Conservation (phyloP, 2,329 filamentous ascomycete genomes). For the Macrophomina pseudophaseolina region DNA sequence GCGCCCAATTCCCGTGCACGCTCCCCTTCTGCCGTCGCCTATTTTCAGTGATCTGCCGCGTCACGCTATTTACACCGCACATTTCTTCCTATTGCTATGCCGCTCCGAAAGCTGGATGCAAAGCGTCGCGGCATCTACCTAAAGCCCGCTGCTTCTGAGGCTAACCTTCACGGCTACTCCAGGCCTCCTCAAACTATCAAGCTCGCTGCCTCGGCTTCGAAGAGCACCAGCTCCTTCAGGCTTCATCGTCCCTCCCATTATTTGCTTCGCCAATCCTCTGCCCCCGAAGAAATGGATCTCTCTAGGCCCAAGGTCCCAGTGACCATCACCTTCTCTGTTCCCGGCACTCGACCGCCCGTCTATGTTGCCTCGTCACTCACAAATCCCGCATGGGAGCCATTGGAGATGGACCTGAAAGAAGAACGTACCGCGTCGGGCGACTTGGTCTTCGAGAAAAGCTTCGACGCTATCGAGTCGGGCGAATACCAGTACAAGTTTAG, state of each 20-base stretch:
- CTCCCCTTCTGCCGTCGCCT: neutral
- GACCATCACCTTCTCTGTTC: slow-evolving; percentile 65
- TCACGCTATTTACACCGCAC: neutral
- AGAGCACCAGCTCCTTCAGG: slow-evolving; percentile 4
- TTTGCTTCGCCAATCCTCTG: neutral
- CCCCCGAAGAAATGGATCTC: slow-evolving; percentile 19
- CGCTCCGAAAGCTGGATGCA: slow-evolving; percentile 3
- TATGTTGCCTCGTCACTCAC: slow-evolving; percentile 74
- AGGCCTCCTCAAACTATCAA: slow-evolving; percentile 23
- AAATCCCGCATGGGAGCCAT: slow-evolving; percentile 67
- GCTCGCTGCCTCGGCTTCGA: neutral
- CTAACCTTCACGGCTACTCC: slow-evolving; percentile 19
- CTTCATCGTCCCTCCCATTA: slow-evolving; percentile 25
- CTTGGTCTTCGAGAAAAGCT: slow-evolving; percentile 62
- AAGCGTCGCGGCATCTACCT: slow-evolving; percentile 10
- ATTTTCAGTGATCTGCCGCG: slow-evolving; percentile 7
- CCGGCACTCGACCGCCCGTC: slow-evolving; percentile 68
- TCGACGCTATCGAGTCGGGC: slow-evolving; percentile 61
- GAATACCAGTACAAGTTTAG: slow-evolving; percentile 78
- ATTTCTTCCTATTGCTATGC: slow-evolving; percentile 12
- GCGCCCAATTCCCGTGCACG: slow-evolving; percentile 2
- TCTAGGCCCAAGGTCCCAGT: slow-evolving; percentile 38
- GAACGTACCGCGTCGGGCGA: slow-evolving; percentile 58
- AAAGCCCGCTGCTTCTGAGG: slow-evolving; percentile 23
- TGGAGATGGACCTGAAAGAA: slow-evolving; percentile 64